Base-by-base conservation (phyloP, 108 stramenopile genomes). In the Nitzschia sp. region DNA sequence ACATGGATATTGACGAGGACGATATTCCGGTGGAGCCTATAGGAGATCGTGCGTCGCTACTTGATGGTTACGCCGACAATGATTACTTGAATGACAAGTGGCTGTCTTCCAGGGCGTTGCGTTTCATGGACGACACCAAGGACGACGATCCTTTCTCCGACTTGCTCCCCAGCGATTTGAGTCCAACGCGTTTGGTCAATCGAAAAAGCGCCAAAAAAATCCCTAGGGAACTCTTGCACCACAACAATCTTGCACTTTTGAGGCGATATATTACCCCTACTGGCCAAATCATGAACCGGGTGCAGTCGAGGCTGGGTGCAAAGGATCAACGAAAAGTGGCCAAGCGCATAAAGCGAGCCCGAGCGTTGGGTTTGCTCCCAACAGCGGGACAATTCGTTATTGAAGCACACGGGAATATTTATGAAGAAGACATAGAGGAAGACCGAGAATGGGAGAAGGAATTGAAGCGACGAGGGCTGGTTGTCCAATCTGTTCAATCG, bases 241-340 rank as follows among this genome's bases (percentile, higher is more conserved):
- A 94, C 64, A 94, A 94, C 74, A 94, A 94, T 48, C 66, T 94
- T 17, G 53, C 77, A 0, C 63, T 92, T 29, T 54, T 95, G 54
- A 46, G 85, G 34, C 72, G 88, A 21, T 95, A 87, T 79, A 70
- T 85, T 29, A 89, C 87, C 6, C 90, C 90, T 17, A 85, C 84
- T 9, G 90, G 90, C 30, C 85, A 89, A 68, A 90, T 95, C 64
- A 88, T 85, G 89, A 86, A 92, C 63, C 82, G 91, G 2, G 78
- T 89, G 11, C 87, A 89, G 49, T 80, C 79, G 38, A 71, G 94
- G 18, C 46, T 95, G 60, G 90, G 94, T 28, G 94, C 91, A 27
- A 88, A 88, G 53, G 90, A 90, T 78, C 94, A 95, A 54, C 78
- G 94, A 9, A 86, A 88, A 66, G 72, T 95, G 45, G 76, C 87